A percentile compares a stretch with the other conserved stretches of the same genome.
These are phyloP conservation scores for Colletotrichum zoysiae DNA, from an alignment of 2,329 filamentous ascomycete genomes.

Conservation along the genomic window DNA sequence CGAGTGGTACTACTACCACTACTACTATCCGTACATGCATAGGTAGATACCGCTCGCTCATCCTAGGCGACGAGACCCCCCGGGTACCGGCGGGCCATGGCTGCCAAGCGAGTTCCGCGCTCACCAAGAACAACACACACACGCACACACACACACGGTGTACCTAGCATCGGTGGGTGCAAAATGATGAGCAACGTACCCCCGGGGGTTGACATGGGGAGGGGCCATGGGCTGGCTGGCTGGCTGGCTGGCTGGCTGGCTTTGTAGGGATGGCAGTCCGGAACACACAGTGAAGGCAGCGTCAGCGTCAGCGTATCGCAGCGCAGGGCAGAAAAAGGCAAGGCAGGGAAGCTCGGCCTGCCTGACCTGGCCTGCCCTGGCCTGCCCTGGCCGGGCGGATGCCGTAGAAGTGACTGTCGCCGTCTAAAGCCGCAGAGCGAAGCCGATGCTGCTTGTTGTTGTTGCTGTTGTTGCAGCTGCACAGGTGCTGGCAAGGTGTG, in stretches of 20 bases:
- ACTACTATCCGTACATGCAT: too few relatives aligned
- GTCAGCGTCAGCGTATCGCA: background rate
- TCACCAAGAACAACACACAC: background rate
- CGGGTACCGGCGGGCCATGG: background rate
- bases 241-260: conserved; percentile 2
- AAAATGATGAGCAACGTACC: background rate
- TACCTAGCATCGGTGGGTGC: background rate
- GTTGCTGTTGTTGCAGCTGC: background rate
- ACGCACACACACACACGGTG: background rate
- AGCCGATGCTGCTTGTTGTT: background rate
- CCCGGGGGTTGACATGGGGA: background rate
- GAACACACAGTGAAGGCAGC: conserved; percentile 6
- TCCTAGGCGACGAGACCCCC: background rate
- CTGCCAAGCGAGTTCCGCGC: background rate
- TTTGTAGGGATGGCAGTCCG: background rate
- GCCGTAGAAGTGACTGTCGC: background rate
- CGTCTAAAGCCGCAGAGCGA: background rate
- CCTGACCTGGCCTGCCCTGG: background rate
- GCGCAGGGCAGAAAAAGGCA: background rate
- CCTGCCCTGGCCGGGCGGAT: background rate
- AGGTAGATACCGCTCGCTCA: background rate
- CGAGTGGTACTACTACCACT: background rate
- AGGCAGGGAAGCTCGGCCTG: background rate
- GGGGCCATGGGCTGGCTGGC: background rate
- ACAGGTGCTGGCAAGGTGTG: background rate